A percentile compares a stretch with the other conserved stretches of the same genome.
phyloP scores from a whole-genome alignment of 2,329 filamentous ascomycete species.

The Chaetoscypha palmicola region DNA sequence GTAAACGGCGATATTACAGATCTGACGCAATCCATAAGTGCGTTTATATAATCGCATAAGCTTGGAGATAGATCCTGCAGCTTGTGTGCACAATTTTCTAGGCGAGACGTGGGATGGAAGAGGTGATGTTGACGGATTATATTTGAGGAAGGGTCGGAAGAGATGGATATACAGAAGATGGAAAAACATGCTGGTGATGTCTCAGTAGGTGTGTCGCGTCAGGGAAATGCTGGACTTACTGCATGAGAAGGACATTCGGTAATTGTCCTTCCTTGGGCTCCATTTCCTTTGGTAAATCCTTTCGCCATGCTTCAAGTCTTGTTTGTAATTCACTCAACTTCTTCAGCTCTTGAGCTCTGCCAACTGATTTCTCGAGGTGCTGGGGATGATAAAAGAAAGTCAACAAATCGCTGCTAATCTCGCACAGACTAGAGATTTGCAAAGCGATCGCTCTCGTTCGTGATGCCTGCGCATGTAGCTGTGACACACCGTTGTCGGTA shows the following conservation, averaged over 20 bases:
- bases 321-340: constrained; percentile 89
- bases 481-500: constrained; percentile 72
- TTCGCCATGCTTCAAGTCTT: constrained; percentile 82
- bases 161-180: constrained; percentile 93
- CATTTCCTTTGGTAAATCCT: constrained; percentile 74
- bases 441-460: constrained; percentile 75
- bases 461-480: constrained; percentile 68
- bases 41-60: constrained; percentile 92
- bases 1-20: constrained; percentile 94
- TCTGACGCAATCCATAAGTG: constrained; percentile 81
- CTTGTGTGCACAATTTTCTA: constrained; percentile 82
- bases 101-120: constrained; percentile 84
- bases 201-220: constrained; percentile 22
- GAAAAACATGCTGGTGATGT: constrained; percentile 76
- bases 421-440: constrained; percentile 76
- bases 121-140: constrained; percentile 72
- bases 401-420: constrained; percentile 88
- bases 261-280: constrained; percentile 85
- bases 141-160: constrained; percentile 91
- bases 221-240: constrained; percentile 55
- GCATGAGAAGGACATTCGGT: constrained; percentile 70
- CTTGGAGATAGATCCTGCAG: constrained; percentile 84
- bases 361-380: constrained; percentile 53
- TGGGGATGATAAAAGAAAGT: constrained; percentile 85
- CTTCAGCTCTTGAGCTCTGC: constrained; percentile 80